Evolutionary conservation across 2,329 filamentous ascomycete species (phyloP), one percentile per base, ranked within the genome.

Genomic region (Cladosporium sp.): DNA sequence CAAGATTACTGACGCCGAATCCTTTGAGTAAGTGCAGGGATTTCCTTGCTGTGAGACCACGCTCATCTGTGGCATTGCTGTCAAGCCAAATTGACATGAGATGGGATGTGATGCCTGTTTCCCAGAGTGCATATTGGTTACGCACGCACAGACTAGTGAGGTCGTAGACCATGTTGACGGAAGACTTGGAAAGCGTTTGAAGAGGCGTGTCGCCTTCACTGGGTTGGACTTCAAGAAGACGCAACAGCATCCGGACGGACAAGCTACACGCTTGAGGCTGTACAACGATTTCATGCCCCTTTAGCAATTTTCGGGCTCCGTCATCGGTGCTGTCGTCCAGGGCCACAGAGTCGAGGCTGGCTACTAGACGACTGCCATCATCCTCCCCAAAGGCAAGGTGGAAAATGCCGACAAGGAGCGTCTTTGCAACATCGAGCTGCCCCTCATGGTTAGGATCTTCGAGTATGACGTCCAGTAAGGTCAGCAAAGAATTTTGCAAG

Each of bases 1-100:
- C 82, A n/a, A 96, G 79, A 53, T 79, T 79, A 61, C 84, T 87
- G 58, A 95, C 80, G 17, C 93, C 92, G 55, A 93, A 76, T 56
- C 79, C 79, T 61, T 87, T 91, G 20, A 95, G 75, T 18, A 80
- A 74, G 56, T 85, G 73, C 4, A 55, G 43, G 8, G 61, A 43
- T 2, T 51, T 47, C 24, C 50, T 43, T 24, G 58, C 51, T 7
- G 30, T 24, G 13, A 15, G 32, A 20, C 41, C 24, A 11, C 24
- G 41, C 30, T 17, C 30, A 17, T 32, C 49, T 15, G 40, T 49
- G 11, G 32, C 24, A 27, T 36, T 40, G 22, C 30, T 32, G 19
- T 53, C 47, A n/a, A 44, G 34, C 36, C 41, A 45, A 13, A 32
- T 11, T 13, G 12, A n/a, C 19, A 53, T 27, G 27, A 45, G 18